Conservation (phyloP, 176 grass and related monocot genomes). For the Melocanna baccifera region DNA sequence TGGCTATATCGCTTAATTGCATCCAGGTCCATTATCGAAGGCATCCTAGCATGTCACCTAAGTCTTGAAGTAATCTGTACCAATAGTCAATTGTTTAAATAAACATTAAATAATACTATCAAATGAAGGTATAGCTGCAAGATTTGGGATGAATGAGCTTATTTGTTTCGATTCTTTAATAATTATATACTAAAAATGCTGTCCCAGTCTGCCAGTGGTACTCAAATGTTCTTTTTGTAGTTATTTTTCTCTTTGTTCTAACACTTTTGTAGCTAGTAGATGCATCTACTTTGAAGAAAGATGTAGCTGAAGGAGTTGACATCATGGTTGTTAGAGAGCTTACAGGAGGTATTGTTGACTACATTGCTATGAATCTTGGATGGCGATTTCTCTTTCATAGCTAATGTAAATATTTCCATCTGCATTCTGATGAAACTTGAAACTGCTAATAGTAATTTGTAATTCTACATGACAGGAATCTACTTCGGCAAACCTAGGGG, state of each 20-base stretch:
- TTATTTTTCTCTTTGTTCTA: conserved; percentile 7
- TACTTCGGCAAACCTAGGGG: conserved; percentile 90
- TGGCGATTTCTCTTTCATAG: neutral
- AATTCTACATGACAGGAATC: conserved; percentile 34
- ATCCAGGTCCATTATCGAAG: neutral
- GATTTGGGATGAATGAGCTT: neutral
- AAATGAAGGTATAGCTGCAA: neutral
- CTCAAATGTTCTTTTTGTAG: neutral
- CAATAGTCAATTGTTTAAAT: neutral
- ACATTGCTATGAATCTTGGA: neutral
- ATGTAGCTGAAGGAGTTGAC: conserved; percentile 90
- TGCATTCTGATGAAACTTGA: neutral
- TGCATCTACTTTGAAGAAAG: conserved; percentile 83
- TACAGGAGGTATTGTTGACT: conserved; percentile 64
- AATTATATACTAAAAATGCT: neutral
- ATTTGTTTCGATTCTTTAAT: neutral
- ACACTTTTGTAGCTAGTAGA: conserved; percentile 63
- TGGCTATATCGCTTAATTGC: neutral
- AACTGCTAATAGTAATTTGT: neutral
- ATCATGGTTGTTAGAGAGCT: conserved; percentile 98
- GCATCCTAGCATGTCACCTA: neutral
- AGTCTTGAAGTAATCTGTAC: neutral
- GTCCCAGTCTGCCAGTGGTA: neutral
- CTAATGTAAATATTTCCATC: neutral
- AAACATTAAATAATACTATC: neutral